Conservation (phyloP, 2,329 filamentous ascomycete species). For the Aspergillus pseudoglaucus region DNA sequence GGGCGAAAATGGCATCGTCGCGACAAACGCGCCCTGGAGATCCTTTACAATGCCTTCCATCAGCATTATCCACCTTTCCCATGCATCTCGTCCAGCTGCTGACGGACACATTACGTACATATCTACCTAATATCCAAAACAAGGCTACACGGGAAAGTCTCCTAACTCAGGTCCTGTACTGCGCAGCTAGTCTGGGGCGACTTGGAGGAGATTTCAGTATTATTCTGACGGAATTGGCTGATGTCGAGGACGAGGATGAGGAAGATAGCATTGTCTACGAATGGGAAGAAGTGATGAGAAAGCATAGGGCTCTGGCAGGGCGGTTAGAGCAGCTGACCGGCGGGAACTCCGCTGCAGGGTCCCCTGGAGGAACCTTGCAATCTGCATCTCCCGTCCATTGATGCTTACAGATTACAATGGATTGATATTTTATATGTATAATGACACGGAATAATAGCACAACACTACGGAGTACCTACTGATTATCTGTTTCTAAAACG, state of each 20-base stretch:
- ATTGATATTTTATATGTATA: background rate
- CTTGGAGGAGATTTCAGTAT: conserved; percentile 90
- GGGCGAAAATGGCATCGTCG: conserved; percentile 17
- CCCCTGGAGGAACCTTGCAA: conserved; percentile 11
- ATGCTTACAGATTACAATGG: background rate
- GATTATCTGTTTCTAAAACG: conserved; percentile 3
- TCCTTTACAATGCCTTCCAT: conserved; percentile 54
- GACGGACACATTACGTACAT: conserved; percentile 65
- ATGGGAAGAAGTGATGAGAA: conserved; percentile 84
- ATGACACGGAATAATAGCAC: background rate
- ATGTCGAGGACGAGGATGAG: conserved; percentile 23
- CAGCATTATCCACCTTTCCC: conserved; percentile 75
- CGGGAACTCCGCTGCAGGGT: conserved; percentile 9
- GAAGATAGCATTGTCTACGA: conserved; percentile 48
- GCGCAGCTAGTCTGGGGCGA: conserved; percentile 80
- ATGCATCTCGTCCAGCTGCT: conserved; percentile 76
- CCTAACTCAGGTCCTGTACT: conserved; percentile 87
- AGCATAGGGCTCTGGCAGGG: conserved; percentile 77
- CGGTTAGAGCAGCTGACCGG: conserved; percentile 44
- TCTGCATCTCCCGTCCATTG: conserved; percentile 11
- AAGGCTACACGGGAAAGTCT: conserved; percentile 76
- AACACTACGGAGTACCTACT: too few relatives aligned
- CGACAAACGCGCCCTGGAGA: conserved; percentile 20
- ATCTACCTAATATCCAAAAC: conserved; percentile 76
- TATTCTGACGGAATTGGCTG: conserved; percentile 61